Conservation (phyloP, 768 basidiomycete species). For the Crassisporium funariophilum region DNA sequence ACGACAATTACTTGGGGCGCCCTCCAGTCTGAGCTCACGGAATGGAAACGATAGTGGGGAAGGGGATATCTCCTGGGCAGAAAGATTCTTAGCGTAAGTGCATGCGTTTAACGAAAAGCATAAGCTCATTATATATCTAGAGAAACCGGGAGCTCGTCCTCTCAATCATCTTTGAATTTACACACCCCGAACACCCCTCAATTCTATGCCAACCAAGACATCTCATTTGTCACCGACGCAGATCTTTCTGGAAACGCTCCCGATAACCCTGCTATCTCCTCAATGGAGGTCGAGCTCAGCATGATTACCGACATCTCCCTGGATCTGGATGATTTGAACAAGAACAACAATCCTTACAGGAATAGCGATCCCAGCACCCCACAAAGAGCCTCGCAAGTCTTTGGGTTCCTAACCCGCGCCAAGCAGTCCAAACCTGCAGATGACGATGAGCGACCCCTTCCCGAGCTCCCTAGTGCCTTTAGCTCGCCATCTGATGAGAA, state of each 20-base stretch:
- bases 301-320: slow-evolving; percentile 43
- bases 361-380: slow-evolving; percentile 50
- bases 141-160: slow-evolving; percentile 40
- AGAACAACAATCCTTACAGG: slow-evolving; percentile 32
- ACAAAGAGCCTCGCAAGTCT: slow-evolving; percentile 74
- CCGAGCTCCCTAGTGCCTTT: slow-evolving; percentile 41
- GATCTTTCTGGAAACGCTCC: slow-evolving; percentile 44
- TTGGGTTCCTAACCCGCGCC: slow-evolving; percentile 65
- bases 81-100: slow-evolving; percentile 69
- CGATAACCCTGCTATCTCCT: slow-evolving; percentile 61
- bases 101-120: too few relatives aligned
- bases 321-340: slow-evolving; percentile 23
- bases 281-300: slow-evolving; percentile 77
- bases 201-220: slow-evolving; percentile 39
- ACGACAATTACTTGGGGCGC: slow-evolving; percentile 68
- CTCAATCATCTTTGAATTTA: slow-evolving; percentile 48
- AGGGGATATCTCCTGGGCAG: slow-evolving; percentile 86
- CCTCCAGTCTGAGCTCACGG: slow-evolving; percentile 34
- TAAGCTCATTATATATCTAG: slow-evolving; percentile 25
- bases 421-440: slow-evolving; percentile 33
- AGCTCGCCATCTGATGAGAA: slow-evolving; percentile 41
- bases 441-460: slow-evolving; percentile 40
- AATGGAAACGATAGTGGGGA: slow-evolving; percentile 48
- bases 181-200: slow-evolving; percentile 52
- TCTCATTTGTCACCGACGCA: slow-evolving; percentile 47